phyloP scores from a whole-genome alignment of 2,329 filamentous ascomycete species.

The Cladosporium sphaerospermum region DNA sequence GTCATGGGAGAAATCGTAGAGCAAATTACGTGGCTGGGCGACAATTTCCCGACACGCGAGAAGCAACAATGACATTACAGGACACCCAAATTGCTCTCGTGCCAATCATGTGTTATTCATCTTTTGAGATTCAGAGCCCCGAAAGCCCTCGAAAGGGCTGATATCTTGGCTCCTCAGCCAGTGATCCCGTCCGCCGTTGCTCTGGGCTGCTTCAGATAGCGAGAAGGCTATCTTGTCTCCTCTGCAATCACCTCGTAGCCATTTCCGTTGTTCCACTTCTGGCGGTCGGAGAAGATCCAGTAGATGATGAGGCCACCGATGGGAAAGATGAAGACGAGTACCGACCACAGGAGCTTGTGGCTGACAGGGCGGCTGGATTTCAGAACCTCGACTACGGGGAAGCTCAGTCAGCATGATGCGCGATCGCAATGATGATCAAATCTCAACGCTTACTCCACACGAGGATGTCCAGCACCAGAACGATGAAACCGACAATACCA shows the following conservation, averaged over 20 bases:
- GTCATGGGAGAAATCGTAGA: too few species aligned
- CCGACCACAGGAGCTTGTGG: constrained; percentile 57
- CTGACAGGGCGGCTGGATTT: constrained; percentile 55
- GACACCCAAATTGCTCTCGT: too few species aligned
- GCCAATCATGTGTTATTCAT: too few species aligned
- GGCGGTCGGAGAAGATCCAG: constrained; percentile 58
- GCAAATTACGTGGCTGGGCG: too few species aligned
- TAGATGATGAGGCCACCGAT: constrained; percentile 57
- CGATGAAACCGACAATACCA: constrained; percentile 55
- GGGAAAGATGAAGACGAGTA: constrained; percentile 60
- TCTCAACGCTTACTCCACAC: constrained; percentile 50
- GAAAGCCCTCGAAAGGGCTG: too few species aligned
- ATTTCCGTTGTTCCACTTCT: constrained; percentile 46
- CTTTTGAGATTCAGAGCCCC: too few species aligned
- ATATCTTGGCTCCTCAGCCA: too few species aligned
- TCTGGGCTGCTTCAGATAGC: too few species aligned
- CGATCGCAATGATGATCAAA: background rate
- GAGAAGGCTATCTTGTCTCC: constrained; percentile 1
- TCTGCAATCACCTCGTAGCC: constrained; percentile 49
- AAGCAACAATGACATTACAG: too few species aligned
- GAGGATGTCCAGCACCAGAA: constrained; percentile 57
- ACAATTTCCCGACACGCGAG: too few species aligned
- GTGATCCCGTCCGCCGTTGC: too few species aligned
- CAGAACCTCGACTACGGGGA: constrained; percentile 53
- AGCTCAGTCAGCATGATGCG: constrained; percentile 15